These are phyloP conservation scores for Bryoerythrophyllum caledonicum DNA, from an alignment of 225 moss, liverwort and hornwort species.

Conservation along the genomic window DNA sequence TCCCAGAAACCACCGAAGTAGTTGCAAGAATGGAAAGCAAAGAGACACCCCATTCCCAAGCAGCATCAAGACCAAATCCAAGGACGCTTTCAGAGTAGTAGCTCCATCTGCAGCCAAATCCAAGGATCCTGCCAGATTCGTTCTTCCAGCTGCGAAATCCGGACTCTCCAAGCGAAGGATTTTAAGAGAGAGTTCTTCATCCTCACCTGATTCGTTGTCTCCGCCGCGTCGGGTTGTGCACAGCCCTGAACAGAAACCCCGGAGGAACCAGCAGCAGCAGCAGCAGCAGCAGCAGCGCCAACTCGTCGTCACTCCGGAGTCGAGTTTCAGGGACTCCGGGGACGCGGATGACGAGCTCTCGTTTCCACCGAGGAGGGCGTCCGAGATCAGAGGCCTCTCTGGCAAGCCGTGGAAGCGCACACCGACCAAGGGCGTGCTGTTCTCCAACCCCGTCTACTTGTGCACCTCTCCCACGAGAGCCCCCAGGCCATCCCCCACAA, in stretches of 20 bases:
- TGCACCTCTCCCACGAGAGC: conserved; percentile 16
- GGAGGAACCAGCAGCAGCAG: background rate
- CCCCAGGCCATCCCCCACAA: conserved; percentile 21
- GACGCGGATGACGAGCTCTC: conserved; percentile 48
- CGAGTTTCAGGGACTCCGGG: conserved; percentile 38
- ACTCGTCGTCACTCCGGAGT: conserved; percentile 30
- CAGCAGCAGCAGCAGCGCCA: conserved; percentile 10
- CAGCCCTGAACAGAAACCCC: conserved; percentile 25
- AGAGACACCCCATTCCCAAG: conserved; percentile 39
- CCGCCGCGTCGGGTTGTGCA: conserved; percentile 18
- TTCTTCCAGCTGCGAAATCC: background rate
- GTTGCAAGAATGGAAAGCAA: conserved; percentile 34
- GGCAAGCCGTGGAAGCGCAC: conserved; percentile 55
- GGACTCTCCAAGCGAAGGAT: conserved; percentile 1
- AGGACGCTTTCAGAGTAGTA: conserved; percentile 38
- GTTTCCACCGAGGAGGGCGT: conserved; percentile 17
- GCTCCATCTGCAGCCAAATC: conserved; percentile 2
- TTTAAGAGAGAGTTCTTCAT: conserved; percentile 7
- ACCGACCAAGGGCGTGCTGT: conserved; percentile 50
- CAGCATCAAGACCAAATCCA: conserved; percentile 37
- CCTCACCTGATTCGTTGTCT: conserved; percentile 18
- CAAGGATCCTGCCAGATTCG: conserved; percentile 27
- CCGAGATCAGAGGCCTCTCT: conserved; percentile 36
- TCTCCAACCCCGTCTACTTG: conserved; percentile 48
- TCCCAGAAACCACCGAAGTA: conserved; percentile 12